Percentiles rank a stretch among this genome's conserved stretches.
These are phyloP conservation scores for Cladophialophora bantiana DNA, from an alignment of 2,329 filamentous ascomycete species.

Conservation along the genomic window DNA sequence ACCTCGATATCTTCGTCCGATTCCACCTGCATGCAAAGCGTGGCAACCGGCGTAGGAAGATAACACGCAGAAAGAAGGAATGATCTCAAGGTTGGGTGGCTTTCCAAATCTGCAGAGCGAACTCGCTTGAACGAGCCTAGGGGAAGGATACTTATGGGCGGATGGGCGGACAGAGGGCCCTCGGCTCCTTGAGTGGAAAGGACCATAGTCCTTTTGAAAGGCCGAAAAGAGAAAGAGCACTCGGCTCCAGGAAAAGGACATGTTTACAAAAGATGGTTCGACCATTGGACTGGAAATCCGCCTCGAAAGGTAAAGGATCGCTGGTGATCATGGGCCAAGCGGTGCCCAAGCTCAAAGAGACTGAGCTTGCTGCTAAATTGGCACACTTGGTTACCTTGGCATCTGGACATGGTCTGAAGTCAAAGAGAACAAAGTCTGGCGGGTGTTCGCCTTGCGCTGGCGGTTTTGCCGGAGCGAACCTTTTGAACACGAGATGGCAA, in stretches of 20 bases:
- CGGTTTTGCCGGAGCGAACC: neutral
- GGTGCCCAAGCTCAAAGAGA: neutral
- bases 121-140: neutral
- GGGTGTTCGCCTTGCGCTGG: conserved; percentile 1
- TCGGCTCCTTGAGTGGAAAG: neutral
- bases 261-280: neutral
- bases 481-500: neutral
- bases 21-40: no score
- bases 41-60: no score
- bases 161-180: neutral
- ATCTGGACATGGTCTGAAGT: neutral
- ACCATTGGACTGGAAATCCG: neutral
- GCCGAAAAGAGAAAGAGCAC: neutral
- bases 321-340: no score
- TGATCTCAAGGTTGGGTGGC: neutral
- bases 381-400: neutral
- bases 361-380: neutral
- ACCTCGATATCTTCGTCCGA: no score
- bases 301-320: neutral
- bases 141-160: neutral
- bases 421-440: neutral
- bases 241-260: neutral
- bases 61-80: neutral
- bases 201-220: neutral
- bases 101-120: neutral